A percentile compares a stretch with the other conserved stretches of the same genome.
Conservation (phyloP, 2,329 filamentous ascomycete species). For the Colletotrichum agaves region DNA sequence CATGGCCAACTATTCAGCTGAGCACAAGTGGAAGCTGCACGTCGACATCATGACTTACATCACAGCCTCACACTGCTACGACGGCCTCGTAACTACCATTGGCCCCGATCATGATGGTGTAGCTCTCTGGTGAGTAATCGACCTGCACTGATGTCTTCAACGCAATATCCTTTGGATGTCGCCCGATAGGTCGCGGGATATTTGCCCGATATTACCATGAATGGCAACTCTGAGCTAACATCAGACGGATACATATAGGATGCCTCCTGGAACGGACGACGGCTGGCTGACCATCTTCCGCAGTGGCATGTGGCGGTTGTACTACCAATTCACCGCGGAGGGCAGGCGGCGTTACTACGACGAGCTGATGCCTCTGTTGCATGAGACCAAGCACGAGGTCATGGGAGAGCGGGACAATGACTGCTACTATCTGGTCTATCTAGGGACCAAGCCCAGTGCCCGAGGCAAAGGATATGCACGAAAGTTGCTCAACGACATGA, state of each 20-base stretch:
- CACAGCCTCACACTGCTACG: conserved; percentile 78
- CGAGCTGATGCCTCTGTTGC: conserved; percentile 80
- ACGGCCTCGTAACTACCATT: conserved; percentile 78
- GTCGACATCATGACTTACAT: conserved; percentile 82
- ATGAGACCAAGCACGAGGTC: conserved; percentile 75
- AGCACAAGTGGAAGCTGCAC: conserved; percentile 81
- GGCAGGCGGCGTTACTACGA: conserved; percentile 79
- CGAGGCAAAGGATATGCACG: conserved; percentile 78
- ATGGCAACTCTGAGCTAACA: conserved; percentile 22
- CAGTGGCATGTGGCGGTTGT: conserved; percentile 81
- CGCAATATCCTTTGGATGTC: not conserved
- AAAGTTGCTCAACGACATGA: conserved; percentile 77
- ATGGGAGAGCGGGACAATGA: conserved; percentile 74
- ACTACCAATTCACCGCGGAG: conserved; percentile 78
- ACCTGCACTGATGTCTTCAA: not conserved
- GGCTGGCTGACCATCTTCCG: conserved; percentile 77
- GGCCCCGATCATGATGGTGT: conserved; percentile 82
- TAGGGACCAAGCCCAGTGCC: conserved; percentile 78
- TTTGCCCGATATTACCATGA: not conserved
- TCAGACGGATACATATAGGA: conserved; percentile 59
- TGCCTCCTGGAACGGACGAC: conserved; percentile 78
- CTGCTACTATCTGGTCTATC: conserved; percentile 85
- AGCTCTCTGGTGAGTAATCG: conserved; percentile 75
- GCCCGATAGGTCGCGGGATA: not conserved
- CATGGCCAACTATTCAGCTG: conserved; percentile 68